Base-by-base conservation (phyloP, 1,284 basidiomycete genomes). In the Stereum hirsutum region DNA sequence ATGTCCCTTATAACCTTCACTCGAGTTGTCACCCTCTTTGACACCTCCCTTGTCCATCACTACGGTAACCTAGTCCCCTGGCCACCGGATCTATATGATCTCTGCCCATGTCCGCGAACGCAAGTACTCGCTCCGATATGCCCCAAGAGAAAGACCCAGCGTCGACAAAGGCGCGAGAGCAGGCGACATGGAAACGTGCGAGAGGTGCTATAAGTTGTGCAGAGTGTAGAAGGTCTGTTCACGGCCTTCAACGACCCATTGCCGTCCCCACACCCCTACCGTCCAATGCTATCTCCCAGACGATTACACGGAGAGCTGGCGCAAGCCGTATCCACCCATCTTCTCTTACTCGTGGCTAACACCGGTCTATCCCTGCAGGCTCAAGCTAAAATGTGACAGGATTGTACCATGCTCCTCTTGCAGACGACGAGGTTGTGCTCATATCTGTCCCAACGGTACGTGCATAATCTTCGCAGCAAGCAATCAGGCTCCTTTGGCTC, bases 341-440 rank as follows among this genome's bases (percentile, higher is more conserved):
- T 2, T 1, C 2, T 34, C 12, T 34, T 20, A 17, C 15, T 34
- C 21, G 10, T 6, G 4, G 6, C 33, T 35, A 14, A 8, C 36
- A 14, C 36, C 19, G 19, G 2, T 15, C 3, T 8, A 5, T 12
- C n/a, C 8, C 11, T 24, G 19, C 19, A 38, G 36, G 36, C 21
- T 38, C 8, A 38, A 38, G 36, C 36, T 86, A 39, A 86, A 84
- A 59, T 86, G 83, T 56, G 81, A 85, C 62, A 85, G 83, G 60
- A 80, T 72, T 11, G 71, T 84, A 2, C 83, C 83, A 3, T 86
- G 83, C 52, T 75, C 79, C 15, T 85, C 81, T 55, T 82, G 82
- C 56, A 81, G 78, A 54, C 72, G 81, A 32, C 68, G 83, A 50
- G 82, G 82, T 19, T 86, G 83, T 54, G 74, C 79, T 3, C 74